Base-by-base conservation (phyloP, 495 filamentous ascomycete species). In the Penicillium samsonianum region DNA sequence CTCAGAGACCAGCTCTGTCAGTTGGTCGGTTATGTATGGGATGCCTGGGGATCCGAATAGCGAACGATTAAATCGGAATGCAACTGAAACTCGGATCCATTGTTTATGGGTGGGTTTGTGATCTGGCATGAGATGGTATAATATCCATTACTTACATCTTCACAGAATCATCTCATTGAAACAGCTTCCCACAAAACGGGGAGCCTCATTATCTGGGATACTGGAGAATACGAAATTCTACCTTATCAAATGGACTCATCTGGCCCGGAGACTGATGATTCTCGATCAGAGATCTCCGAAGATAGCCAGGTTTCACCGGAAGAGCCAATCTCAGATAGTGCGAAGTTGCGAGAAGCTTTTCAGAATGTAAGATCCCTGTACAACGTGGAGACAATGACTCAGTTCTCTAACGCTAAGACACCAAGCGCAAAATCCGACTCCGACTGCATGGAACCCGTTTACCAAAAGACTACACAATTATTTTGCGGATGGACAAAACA, bases 171-270 rank as follows among this genome's bases (percentile, higher is more conserved):
- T 66, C 78, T 88, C 7, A 81, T 87, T 44, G 86, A 89, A 62
- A 85, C 83, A 0, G 86, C 82, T 7, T 85, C 82, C 3, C 46
- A 59, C 11, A 70, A 71, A 12, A 87, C 84, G 0, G 86, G 86
- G 2, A 87, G 82, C 16, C 72, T 89, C 16, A 78, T 89, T 14
- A 85, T 89, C 35, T 89, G 86, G 86, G 86, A 89, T 55, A 88
- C 84, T 1, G 86, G 86, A 8, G 84, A 85, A 53, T 88, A 88
- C 61, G 73, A 77, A 49, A 61, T 88, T 23, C 72, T 89, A 4
- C 78, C 82, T 2, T 73, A 77, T 19, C 63, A 71, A 10, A 53
- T 59, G 17, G 50, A 58, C 0, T 50, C 72, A 48, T 66, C 71
- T 6, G 64, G 50, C 10, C 73, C 74, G 0, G 69, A 76, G 25